These are phyloP conservation scores for Trichoderma gamsii DNA, from an alignment of 495 filamentous ascomycete genomes.

Conservation along the genomic window DNA sequence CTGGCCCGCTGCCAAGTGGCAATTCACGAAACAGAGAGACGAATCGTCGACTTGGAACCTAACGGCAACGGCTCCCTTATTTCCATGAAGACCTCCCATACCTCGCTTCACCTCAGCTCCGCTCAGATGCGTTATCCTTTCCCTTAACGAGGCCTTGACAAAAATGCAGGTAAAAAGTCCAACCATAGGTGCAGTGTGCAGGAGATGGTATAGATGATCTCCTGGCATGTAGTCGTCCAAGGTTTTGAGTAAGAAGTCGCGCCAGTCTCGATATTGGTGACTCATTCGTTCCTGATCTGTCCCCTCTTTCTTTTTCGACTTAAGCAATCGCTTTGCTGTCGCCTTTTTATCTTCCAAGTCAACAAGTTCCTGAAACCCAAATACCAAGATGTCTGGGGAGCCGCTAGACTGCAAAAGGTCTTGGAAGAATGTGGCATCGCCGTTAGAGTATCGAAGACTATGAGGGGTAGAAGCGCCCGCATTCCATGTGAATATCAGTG, in stretches of 20 bases:
- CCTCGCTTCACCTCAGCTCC: conserved; percentile 87
- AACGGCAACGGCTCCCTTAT: conserved; percentile 91
- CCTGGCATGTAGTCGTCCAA: conserved; percentile 79
- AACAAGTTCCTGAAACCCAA: conserved; percentile 96
- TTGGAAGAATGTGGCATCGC: conserved; percentile 68
- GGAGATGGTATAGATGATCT: conserved; percentile 70
- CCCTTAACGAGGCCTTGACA: conserved; percentile 70
- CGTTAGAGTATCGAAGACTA: conserved; percentile 60
- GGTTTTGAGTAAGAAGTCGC: conserved; percentile 73
- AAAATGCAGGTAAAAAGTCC: conserved; percentile 96
- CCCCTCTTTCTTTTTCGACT: conserved; percentile 85
- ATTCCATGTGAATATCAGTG: conserved; percentile 88
- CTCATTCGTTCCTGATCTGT: conserved; percentile 90
- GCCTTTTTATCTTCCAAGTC: conserved; percentile 95
- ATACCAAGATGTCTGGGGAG: conserved; percentile 83
- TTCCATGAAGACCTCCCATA: conserved; percentile 88
- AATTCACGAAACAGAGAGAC: conserved; percentile 94
- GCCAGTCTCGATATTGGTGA: conserved; percentile 94
- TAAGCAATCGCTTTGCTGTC: conserved; percentile 80
- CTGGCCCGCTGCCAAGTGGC: conserved; percentile 93
- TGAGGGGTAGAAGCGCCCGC: conserved; percentile 86
- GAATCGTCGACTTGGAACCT: conserved; percentile 88
- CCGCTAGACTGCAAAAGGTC: conserved; percentile 63
- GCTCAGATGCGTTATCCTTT: conserved; percentile 67
- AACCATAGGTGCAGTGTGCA: conserved; percentile 84